Conservation (phyloP, 2,329 filamentous ascomycete genomes). For the Epicoccum sorghinum region DNA sequence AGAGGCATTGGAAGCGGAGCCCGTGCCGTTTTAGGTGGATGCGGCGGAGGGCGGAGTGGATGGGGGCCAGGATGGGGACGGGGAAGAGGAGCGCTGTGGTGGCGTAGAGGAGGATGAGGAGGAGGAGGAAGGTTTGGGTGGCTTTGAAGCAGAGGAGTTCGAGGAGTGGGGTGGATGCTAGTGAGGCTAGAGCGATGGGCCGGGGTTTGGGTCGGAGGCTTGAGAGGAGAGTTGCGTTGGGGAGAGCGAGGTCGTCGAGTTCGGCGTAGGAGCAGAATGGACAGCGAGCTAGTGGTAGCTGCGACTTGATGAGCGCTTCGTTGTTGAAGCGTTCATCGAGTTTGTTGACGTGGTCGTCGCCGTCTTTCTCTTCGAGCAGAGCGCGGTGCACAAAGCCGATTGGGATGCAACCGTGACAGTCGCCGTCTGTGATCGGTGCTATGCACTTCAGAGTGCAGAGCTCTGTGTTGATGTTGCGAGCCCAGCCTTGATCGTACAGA, state of each 20-base stretch:
- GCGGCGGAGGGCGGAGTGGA: conserved; percentile 68
- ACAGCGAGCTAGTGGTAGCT: conserved; percentile 78
- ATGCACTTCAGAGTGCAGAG: conserved; percentile 80
- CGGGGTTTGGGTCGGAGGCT: conserved; percentile 38
- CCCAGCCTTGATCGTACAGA: conserved; percentile 92
- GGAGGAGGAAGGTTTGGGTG: conserved; percentile 62
- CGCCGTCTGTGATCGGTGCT: conserved; percentile 65
- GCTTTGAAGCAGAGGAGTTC: conserved; percentile 38
- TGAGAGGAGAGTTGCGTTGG: conserved; percentile 32
- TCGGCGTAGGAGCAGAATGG: conserved; percentile 94
- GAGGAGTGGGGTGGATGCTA: conserved; percentile 38
- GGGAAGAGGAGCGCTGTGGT: conserved; percentile 28
- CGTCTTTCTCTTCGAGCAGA: conserved; percentile 71
- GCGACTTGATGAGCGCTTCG: conserved; percentile 74
- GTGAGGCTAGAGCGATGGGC: conserved; percentile 36
- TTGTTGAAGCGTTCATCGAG: conserved; percentile 81
- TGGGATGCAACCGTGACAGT: conserved; percentile 77
- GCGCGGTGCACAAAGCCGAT: conserved; percentile 73
- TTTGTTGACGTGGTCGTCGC: conserved; percentile 72
- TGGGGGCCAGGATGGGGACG: conserved; percentile 45
- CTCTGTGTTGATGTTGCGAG: conserved; percentile 74
- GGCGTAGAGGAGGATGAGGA: conserved; percentile 53
- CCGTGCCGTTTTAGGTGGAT: conserved; percentile 74
- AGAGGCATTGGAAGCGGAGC: conserved; percentile 77
- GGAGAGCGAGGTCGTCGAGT: conserved; percentile 63